Percentiles rank a stretch among this genome's conserved stretches.
phyloP scores from a whole-genome alignment of 2,329 filamentous ascomycete species.

The Huntiella decipiens region DNA sequence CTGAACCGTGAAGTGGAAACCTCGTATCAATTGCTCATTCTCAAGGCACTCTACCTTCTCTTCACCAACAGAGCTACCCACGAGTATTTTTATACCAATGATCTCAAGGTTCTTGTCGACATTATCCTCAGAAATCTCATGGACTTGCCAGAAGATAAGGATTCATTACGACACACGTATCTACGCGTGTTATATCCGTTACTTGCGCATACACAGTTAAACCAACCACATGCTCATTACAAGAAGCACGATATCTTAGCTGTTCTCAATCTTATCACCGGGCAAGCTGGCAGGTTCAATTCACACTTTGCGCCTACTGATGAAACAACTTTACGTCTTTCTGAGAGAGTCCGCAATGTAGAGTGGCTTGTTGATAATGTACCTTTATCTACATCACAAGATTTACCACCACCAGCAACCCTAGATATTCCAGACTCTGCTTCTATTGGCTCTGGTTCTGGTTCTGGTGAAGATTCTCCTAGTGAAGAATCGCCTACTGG shows the following conservation, averaged over 20 bases:
- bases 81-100: conserved; percentile 98
- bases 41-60: conserved; percentile 86
- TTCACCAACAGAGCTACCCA: conserved; percentile 84
- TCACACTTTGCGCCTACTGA: conserved; percentile 65
- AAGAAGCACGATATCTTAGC: conserved; percentile 71
- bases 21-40: conserved; percentile 81
- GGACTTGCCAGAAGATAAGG: conserved; percentile 71
- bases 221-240: conserved; percentile 61
- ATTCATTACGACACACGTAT: conserved; percentile 73
- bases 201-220: conserved; percentile 78
- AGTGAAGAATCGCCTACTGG: not conserved
- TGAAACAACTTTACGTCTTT: conserved; percentile 59
- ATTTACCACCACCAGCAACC: too few relatives aligned
- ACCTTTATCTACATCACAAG: conserved; percentile 4
- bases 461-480: conserved; percentile 12
- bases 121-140: conserved; percentile 95
- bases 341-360: conserved; percentile 55
- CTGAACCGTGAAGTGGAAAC: conserved; percentile 91
- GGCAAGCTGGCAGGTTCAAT: conserved; percentile 33
- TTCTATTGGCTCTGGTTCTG: conserved; percentile 18
- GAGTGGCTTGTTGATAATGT: conserved; percentile 39
- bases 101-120: conserved; percentile 80
- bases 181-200: conserved; percentile 81
- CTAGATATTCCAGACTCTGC: conserved; percentile 18
- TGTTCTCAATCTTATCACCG: conserved; percentile 44